Base-by-base conservation (phyloP, 176 grass and related monocot genomes). In the Musa acuminata region DNA sequence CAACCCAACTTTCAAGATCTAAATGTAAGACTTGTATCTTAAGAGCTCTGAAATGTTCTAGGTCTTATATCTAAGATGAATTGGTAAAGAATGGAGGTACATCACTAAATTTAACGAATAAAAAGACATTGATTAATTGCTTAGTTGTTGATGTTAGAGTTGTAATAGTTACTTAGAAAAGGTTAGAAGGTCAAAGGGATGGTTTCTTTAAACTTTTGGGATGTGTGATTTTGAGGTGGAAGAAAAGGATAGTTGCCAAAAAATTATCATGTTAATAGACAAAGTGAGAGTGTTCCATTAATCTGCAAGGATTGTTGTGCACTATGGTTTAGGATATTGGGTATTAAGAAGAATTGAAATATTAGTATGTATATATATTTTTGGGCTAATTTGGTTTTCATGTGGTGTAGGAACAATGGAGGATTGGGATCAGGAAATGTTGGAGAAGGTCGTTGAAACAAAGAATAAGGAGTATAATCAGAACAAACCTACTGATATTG, bases 401-500 rank as follows among this genome's bases (percentile, higher is more conserved):
- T 82, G 65, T 76, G 72, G 52, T 20, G 20, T 71, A 99, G 95
- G 89, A 25, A 94, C 88, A 10, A 99, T 99, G 95, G 95, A 99
- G 83, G 88, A 99, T 24, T 99, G 95, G 95, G 95, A 99, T 81
- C 91, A 91, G 81, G 95, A 99, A 74, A 99, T 78, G 27, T 89
- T 99, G 51, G 95, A 99, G 86, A 99, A 94, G 78, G 95, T 99
- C 71, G 76, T 99, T 63, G 91, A 85, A 71, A 71, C 84, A 14
- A 99, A 99, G 80, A 94, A 71, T 20, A 83, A 71, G 17, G 95
- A 99, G 62, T 99, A 99, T 77, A 92, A 99, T 76, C 90, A 91
- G 80, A 99, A 99, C 77, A 99, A 99, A 48, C 95, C 95, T 72
- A 99, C 95, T 24, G 95, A 99, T 80, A 99, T 99, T 84, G 95